Base-by-base conservation (phyloP, 345 rosid species). In the Bruguiera gymnorhiza region DNA sequence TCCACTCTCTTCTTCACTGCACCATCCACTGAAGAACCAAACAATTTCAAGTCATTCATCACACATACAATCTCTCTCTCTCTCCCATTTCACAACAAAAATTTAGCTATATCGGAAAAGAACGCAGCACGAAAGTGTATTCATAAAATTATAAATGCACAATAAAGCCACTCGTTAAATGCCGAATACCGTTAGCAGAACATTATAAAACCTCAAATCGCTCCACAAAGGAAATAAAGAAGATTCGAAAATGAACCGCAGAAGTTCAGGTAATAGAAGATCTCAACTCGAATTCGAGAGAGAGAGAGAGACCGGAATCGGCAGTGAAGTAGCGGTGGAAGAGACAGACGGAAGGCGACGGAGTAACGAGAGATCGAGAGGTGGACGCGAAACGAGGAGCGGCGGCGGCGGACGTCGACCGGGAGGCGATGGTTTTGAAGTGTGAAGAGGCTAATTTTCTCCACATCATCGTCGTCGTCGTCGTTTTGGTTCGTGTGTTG, bases 391-490 rank as follows among this genome's bases (percentile, higher is more conserved):
- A 64, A 18, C 75, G 18, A 15, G 9, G 73, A 23, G 80, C 21
- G 53, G 74, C 31, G 53, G 74, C 31, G 68, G 76, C 1, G 18
- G 19, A 6, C 2, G 60, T 56, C 11, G 60, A 24, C 10, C 30
- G 2, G 26, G 24, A 51, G 66, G 87, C 88, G 72, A 90, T 92
- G 89, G 92, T 75, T 86, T 81, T 90, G 76, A 93, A 84, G 34
- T 84, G 86, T 56, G 92, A 89, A 76, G 80, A 74, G 56, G 74
- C 73, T 77, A 82, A 66, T 81, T 89, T 83, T 82, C 92, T 87
- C 98, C 96, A 93, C 98, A 93, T 93, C 98, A 89, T 93, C 76
- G 54, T 83, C 66, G 66, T 37, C 56, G 24, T 24, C 24, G 24
- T 27, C 29, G 65, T 57, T 23, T 58, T 48, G 55, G 63, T 60